Evolutionary conservation across 2,329 filamentous ascomycete genomes (phyloP).

Genomic region (Mollisiaceae sp.): DNA sequence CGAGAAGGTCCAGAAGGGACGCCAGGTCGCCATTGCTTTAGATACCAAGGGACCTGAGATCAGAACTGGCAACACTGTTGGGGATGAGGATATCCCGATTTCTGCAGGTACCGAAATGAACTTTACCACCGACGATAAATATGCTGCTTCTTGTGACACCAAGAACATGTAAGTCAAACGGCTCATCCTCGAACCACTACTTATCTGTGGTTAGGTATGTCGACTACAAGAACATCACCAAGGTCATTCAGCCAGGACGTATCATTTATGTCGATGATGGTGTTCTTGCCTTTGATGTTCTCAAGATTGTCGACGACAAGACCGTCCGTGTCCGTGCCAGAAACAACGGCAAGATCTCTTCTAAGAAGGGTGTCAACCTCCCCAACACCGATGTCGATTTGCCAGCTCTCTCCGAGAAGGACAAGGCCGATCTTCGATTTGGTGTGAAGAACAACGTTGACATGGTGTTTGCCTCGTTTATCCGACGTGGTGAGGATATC

Average conservation of each 20-base stretch:
- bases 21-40: slow-evolving; percentile 93
- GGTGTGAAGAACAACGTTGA: slow-evolving; percentile 99
- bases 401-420: slow-evolving; percentile 96
- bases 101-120: slow-evolving; percentile 83
- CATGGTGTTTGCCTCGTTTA: slow-evolving; percentile 99
- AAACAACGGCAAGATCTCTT: slow-evolving; percentile 99
- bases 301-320: slow-evolving; percentile 86
- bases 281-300: slow-evolving; percentile 93
- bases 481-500: slow-evolving; percentile 93
- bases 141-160: slow-evolving; percentile 81
- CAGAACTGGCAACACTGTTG: slow-evolving; percentile 76
- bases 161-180: slow-evolving; percentile 81
- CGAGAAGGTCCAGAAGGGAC: slow-evolving; percentile 76
- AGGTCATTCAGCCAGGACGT: slow-evolving; percentile 89
- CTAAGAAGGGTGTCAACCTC: slow-evolving; percentile 98
- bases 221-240: slow-evolving; percentile 99
- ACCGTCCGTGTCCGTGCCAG: slow-evolving; percentile 84
- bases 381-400: slow-evolving; percentile 99
- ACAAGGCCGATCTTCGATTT: slow-evolving; percentile 90
- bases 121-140: slow-evolving; percentile 95
- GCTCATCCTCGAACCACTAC: not conserved
- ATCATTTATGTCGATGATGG: slow-evolving; percentile 98
- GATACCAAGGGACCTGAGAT: slow-evolving; percentile 86
- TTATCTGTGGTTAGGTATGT: slow-evolving; percentile 69
- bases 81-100: slow-evolving; percentile 80